Evolutionary conservation across 208 protist genomes (phyloP), one percentile per base, ranked within the genome.

Genomic region (Naegleria fowleri): DNA sequence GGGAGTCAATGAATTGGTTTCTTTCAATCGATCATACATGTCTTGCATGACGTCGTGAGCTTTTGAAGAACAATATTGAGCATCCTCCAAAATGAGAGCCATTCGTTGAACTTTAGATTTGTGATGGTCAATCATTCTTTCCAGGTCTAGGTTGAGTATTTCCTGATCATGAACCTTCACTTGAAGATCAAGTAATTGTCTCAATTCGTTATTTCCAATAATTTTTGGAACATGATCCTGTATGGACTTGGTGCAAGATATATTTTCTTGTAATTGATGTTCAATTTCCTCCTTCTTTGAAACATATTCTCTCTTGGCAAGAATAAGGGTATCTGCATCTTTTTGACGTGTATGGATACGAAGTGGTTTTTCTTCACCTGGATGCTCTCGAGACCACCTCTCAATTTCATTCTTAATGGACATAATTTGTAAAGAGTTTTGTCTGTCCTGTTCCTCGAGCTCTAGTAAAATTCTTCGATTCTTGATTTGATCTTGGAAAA

Each of bases 51-150:
- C 11, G 11, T 67, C 55, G 19, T 29, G 22, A 29, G 22, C 55
- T 29, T 67, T 67, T 67, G 22, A 15, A 67, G 55, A 67, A 13
- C 55, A 41, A 51, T 87, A 51, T 36, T 87, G 83, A 41, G 11
- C 13, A 19, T 87, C 83, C 29, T 87, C 83, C 15, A 87, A 29
- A 16, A 87, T 36, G 29, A 52, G 83, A 29, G 15, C 6, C 36
- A 52, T 51, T 41, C 83, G 0, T 48, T 87, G 83, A 36, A 5
- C 83, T 52, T 36, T 22, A 5, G 83, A 22, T 52, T 36, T 41
- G 33, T 87, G 83, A 48, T 87, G 83, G 13, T 41, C 16, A 9
- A 51, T 33, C 83, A 87, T 87, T 87, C 83, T 40, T n/a, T 87
- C 83, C 0, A 87, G 38, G 43, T 87, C 83, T 15, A 87, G 19